Percentiles rank a stretch among this genome's conserved stretches.
Evolutionary conservation across 768 basidiomycete genomes (phyloP).

Genomic region (Mycena vitilis): DNA sequence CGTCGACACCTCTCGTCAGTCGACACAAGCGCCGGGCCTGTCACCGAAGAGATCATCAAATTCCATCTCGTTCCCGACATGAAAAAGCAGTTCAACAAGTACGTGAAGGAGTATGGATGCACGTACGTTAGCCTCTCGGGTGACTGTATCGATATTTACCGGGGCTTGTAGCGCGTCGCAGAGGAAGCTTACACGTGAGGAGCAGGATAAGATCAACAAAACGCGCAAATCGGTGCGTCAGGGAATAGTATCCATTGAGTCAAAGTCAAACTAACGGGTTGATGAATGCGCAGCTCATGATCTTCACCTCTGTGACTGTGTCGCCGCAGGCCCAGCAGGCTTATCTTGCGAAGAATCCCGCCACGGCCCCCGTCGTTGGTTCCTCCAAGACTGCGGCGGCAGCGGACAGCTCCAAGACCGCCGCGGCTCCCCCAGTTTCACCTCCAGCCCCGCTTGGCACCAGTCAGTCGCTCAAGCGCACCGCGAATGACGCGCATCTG

Average conservation of each 20-base stretch:
- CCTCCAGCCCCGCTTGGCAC: conserved; percentile 13
- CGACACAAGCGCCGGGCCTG: conserved; percentile 40
- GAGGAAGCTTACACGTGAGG: conserved; percentile 41
- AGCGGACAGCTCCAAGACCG: conserved; percentile 9
- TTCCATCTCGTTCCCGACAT: conserved; percentile 48
- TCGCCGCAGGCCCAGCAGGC: conserved; percentile 29
- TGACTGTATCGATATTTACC: background rate
- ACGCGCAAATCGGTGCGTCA: conserved; percentile 43
- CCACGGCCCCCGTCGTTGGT: conserved; percentile 1
- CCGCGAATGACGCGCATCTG: conserved; percentile 25
- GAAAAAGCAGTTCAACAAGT: conserved; percentile 44
- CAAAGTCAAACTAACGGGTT: conserved; percentile 11
- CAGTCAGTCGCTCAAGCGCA: conserved; percentile 28
- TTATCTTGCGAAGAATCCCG: conserved; percentile 33
- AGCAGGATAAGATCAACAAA: conserved; percentile 46
- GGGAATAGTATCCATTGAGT: background rate
- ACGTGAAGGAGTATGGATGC: conserved; percentile 45
- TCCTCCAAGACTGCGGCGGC: conserved; percentile 9
- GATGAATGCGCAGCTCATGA: conserved; percentile 31
- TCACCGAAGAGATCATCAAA: conserved; percentile 43
- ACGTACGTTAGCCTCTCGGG: conserved; percentile 36
- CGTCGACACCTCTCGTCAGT: conserved; percentile 41
- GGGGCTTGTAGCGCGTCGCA: conserved; percentile 37
- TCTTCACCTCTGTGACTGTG: conserved; percentile 34
- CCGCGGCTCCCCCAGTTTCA: background rate